Conservation (phyloP, 306 rosid species). For the Calophaca sinica region DNA sequence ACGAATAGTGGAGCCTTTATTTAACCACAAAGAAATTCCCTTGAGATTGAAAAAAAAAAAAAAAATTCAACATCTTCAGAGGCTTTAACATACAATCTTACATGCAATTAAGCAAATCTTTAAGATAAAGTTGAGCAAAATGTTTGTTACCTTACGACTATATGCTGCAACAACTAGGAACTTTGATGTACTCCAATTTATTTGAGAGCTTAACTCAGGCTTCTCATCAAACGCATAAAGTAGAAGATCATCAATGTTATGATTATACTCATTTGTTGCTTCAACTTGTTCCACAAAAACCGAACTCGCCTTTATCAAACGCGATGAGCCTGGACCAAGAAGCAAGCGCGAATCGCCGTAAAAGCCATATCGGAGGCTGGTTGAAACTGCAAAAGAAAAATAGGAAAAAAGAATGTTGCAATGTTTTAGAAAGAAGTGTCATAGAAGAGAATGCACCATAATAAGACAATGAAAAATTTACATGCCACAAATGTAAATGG, state of each 20-base stretch:
- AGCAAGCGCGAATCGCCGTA: conserved; percentile 63
- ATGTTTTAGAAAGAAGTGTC: conserved; percentile 46
- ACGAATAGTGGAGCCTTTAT: conserved; percentile 68
- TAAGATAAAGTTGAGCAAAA: not conserved
- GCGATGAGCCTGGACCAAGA: conserved; percentile 79
- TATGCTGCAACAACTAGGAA: conserved; percentile 54
- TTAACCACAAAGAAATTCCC: conserved; percentile 79
- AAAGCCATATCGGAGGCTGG: conserved; percentile 60
- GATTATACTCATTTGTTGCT: conserved; percentile 47
- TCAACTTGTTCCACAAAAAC: conserved; percentile 62
- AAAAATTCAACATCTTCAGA: conserved; percentile 14
- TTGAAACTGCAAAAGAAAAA: conserved; percentile 60
- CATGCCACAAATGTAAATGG: conserved; percentile 88
- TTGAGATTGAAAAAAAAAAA: conserved; percentile 33
- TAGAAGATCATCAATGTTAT: conserved; percentile 11
- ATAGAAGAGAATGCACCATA: not conserved
- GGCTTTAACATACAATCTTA: not conserved
- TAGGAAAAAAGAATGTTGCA: not conserved
- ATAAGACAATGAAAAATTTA: conserved; percentile 53
- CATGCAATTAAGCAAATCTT: not conserved
- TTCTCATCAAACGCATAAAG: conserved; percentile 60
- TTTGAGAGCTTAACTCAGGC: conserved; percentile 57
- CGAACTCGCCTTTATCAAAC: conserved; percentile 61
- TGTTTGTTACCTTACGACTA: conserved; percentile 60
- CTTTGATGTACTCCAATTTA: conserved; percentile 62